These are phyloP conservation scores for Exserohilum turcica DNA, from an alignment of 2,329 filamentous ascomycete species.

Conservation along the genomic window DNA sequence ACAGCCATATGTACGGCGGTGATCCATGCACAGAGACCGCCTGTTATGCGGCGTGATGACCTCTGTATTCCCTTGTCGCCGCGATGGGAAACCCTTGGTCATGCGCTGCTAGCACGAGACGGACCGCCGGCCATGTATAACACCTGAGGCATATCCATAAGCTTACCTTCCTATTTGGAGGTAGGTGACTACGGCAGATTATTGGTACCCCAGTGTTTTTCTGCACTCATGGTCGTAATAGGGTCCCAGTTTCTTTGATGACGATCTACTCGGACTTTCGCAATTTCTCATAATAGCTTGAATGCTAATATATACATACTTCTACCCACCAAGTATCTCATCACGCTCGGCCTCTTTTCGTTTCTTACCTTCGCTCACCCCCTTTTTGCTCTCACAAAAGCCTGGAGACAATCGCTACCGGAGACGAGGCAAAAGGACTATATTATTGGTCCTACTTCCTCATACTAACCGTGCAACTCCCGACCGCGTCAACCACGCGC, in stretches of 20 bases:
- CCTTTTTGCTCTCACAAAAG: not conserved
- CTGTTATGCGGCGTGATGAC: conserved; percentile 8
- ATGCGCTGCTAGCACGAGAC: conserved; percentile 4
- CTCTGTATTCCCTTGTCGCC: not conserved
- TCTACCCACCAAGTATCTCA: too few species aligned
- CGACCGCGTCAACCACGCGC: not conserved
- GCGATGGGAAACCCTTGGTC: not conserved
- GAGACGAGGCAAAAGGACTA: not conserved
- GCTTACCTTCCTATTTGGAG: conserved; percentile 1
- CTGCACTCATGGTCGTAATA: not conserved
- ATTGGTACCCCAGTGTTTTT: not conserved
- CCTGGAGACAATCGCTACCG: not conserved
- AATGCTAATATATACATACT: not conserved
- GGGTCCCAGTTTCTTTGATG: not conserved
- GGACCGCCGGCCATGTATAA: not conserved
- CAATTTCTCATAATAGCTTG: not conserved
- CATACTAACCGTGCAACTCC: not conserved
- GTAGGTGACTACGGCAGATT: not conserved
- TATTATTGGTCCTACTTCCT: not conserved
- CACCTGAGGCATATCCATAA: not conserved
- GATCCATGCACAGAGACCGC: conserved; percentile 7
- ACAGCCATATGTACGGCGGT: not conserved
- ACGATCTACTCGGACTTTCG: not conserved
- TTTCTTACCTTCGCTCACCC: not conserved
- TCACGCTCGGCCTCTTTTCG: not conserved